phyloP scores from a whole-genome alignment of 345 rosid species.

The Murraya koenigii region DNA sequence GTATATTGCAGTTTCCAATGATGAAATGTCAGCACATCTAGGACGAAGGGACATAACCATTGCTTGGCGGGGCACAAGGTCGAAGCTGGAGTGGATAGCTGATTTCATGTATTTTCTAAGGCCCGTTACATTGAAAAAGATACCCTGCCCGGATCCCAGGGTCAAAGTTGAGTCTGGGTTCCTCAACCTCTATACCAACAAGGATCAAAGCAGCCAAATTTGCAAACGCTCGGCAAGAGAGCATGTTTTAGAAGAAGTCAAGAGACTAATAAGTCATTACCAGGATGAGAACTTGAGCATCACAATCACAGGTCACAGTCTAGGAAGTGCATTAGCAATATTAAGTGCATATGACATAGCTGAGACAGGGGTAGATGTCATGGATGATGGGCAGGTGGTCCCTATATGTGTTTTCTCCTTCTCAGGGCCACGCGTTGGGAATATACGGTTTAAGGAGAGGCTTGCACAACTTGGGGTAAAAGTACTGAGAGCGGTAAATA shows the following conservation, averaged over 20 bases:
- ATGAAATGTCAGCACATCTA: slow-evolving; percentile 16
- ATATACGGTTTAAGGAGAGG: slow-evolving; percentile 21
- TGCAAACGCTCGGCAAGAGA: slow-evolving; percentile 21
- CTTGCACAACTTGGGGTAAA: slow-evolving; percentile 23
- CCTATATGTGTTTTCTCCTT: slow-evolving; percentile 25
- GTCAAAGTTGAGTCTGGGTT: slow-evolving; percentile 28
- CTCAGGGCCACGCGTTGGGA: slow-evolving; percentile 29
- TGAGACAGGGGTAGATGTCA: slow-evolving; percentile 16
- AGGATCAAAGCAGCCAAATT: slow-evolving; percentile 1
- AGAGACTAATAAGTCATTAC: not conserved
- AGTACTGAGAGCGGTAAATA: slow-evolving; percentile 24
- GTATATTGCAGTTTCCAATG: slow-evolving; percentile 23
- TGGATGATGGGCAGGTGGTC: slow-evolving; percentile 1
- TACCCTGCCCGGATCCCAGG: slow-evolving; percentile 18
- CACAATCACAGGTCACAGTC: slow-evolving; percentile 31
- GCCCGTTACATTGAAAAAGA: slow-evolving; percentile 4
- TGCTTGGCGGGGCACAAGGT: slow-evolving; percentile 29
- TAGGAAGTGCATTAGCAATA: slow-evolving; percentile 26
- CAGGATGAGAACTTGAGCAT: slow-evolving; percentile 26
- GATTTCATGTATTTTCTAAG: slow-evolving; percentile 22
- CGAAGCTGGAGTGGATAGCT: slow-evolving; percentile 27
- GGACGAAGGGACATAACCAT: slow-evolving; percentile 27
- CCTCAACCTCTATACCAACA: slow-evolving; percentile 24
- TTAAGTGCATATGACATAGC: slow-evolving; percentile 28
- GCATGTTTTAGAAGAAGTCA: slow-evolving; percentile 18